These are phyloP conservation scores for Psilocybe sp. DNA, from an alignment of 768 basidiomycete genomes.

Conservation along the genomic window DNA sequence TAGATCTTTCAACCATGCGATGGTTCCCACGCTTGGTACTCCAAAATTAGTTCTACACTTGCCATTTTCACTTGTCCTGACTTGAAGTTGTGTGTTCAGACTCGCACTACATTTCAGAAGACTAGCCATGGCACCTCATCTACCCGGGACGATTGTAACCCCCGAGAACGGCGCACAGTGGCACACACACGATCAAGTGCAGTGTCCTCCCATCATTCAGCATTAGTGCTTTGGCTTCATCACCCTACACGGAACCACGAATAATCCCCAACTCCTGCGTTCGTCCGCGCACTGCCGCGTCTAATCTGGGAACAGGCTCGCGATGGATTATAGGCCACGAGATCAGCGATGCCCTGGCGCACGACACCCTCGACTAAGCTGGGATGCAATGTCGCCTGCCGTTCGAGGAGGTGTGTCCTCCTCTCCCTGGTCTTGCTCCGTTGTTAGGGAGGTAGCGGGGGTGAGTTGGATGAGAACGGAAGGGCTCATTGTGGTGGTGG, in stretches of 20 bases:
- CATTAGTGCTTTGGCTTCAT: neutral
- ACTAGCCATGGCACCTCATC: conserved; percentile 8
- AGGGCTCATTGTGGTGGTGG: too few species aligned
- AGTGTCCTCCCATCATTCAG: conserved; percentile 46
- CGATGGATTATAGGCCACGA: conserved; percentile 66
- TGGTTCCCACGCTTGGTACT: too few species aligned
- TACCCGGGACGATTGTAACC: conserved; percentile 40
- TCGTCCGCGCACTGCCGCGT: conserved; percentile 25
- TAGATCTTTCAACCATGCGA: too few species aligned
- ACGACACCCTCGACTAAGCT: conserved; percentile 70
- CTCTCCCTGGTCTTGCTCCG: too few species aligned
- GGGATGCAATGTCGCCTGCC: conserved; percentile 81
- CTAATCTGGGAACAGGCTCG: too few species aligned
- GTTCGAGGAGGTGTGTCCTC: conserved; percentile 74
- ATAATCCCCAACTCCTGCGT: conserved; percentile 80
- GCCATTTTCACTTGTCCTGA: too few species aligned
- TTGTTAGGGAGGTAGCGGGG: too few species aligned
- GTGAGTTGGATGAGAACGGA: too few species aligned
- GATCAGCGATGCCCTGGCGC: conserved; percentile 35
- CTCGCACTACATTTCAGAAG: too few species aligned
- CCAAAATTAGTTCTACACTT: too few species aligned
- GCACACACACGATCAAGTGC: conserved; percentile 75
- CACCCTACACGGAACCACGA: conserved; percentile 32
- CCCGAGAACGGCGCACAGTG: conserved; percentile 95
- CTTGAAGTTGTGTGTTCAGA: too few species aligned